A percentile compares a stretch with the other conserved stretches of the same genome.
These are phyloP conservation scores for Tulasnella sp. DNA, from an alignment of 768 basidiomycete genomes.

Conservation along the genomic window DNA sequence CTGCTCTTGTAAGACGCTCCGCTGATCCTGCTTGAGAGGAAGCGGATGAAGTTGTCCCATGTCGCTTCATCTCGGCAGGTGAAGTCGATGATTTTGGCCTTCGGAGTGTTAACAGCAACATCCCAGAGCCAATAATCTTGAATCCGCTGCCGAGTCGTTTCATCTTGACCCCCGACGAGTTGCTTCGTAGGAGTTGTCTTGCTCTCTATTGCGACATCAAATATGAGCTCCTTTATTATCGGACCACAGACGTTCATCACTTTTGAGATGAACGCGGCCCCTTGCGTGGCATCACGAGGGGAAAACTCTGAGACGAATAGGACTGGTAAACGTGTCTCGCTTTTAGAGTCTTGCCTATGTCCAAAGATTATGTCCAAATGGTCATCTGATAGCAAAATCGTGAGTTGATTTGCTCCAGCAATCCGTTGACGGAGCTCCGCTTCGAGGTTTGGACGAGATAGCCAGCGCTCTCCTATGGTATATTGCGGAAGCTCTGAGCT, in stretches of 20 bases:
- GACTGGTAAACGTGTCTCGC: too few relatives aligned
- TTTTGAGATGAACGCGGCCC: not conserved
- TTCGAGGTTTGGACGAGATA: too few relatives aligned
- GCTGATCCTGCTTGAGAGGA: not conserved
- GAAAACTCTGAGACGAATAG: not conserved
- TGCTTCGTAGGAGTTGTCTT: not conserved
- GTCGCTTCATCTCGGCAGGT: not conserved
- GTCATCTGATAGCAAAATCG: too few relatives aligned
- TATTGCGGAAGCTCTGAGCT: too few relatives aligned
- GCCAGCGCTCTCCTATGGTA: too few relatives aligned
- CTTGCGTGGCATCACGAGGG: not conserved
- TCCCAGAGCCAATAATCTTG: not conserved
- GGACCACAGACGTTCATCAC: not conserved
- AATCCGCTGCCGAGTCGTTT: not conserved
- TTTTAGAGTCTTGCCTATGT: too few relatives aligned
- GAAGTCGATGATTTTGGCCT: not conserved
- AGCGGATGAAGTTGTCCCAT: not conserved
- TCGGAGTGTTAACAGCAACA: not conserved
- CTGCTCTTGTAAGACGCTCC: not conserved
- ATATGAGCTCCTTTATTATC: not conserved
- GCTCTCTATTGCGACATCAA: not conserved
- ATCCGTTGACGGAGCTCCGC: too few relatives aligned
- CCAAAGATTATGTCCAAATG: too few relatives aligned
- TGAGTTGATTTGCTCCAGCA: too few relatives aligned
- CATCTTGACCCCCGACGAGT: not conserved